phyloP scores from a whole-genome alignment of 805 yeast species.

The Cyberlindnera xishuangbannaensis region DNA sequence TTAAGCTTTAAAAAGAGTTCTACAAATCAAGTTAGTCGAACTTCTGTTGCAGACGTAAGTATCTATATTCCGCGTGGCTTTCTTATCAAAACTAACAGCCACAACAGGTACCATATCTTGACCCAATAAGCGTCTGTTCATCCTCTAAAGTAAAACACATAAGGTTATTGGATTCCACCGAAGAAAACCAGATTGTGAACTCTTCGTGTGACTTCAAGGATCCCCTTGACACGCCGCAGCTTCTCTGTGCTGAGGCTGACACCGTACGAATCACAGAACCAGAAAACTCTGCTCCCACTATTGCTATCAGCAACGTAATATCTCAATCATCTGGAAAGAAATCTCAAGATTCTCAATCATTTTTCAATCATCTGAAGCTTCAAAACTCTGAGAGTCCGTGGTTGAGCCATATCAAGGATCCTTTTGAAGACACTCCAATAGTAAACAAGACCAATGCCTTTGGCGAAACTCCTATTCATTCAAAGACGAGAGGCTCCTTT shows the following conservation, averaged over 20 bases:
- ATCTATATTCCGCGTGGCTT: too few relatives aligned
- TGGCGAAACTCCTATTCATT: constrained; percentile 9
- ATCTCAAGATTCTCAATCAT: not conserved
- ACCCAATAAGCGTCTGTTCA: constrained; percentile 3
- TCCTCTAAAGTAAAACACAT: constrained; percentile 8
- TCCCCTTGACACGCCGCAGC: constrained; percentile 17
- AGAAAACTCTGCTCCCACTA: not conserved
- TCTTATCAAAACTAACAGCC: too few relatives aligned
- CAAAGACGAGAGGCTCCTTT: constrained; percentile 7
- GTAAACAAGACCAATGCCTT: constrained; percentile 6
- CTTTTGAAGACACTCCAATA: constrained; percentile 30
- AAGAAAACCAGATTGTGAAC: constrained; percentile 22
- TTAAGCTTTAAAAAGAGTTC: too few relatives aligned
- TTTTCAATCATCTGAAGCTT: constrained; percentile 14
- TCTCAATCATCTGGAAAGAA: not conserved
- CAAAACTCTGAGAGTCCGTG: constrained; percentile 20
- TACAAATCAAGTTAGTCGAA: too few relatives aligned
- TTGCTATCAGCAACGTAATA: not conserved
- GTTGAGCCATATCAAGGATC: constrained; percentile 30
- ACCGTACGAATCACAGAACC: constrained; percentile 4
- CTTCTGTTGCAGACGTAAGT: too few relatives aligned
- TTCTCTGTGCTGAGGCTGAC: constrained; percentile 9
- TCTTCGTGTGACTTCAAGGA: constrained; percentile 21
- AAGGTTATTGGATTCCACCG: constrained; percentile 14
- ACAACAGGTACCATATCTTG: constrained; percentile 20